Evolutionary conservation across 108 stramenopile species (phyloP), one percentile per base, ranked within the genome.

Genomic region (Heterococcus sp.): DNA sequence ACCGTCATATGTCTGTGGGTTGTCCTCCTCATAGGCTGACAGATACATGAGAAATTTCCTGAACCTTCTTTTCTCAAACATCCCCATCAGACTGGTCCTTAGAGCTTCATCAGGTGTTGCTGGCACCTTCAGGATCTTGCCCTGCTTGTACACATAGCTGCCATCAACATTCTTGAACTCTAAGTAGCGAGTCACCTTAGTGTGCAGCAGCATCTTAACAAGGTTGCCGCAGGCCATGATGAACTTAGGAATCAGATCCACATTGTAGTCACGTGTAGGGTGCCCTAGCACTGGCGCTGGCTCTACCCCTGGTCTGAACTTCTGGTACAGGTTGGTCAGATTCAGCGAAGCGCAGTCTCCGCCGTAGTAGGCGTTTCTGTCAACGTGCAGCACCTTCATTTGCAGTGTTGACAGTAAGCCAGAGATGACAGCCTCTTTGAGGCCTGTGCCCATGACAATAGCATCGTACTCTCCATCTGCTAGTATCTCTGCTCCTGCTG

Each of bases 391-490:
- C 28, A 99, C 95, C 74, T 84, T n/a, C n/a, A n/a, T n/a, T n/a
- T n/a, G n/a, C n/a, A n/a, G n/a, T n/a, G n/a, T n/a, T n/a, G 93
- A 92, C 29, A 91, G 79, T 28, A 99, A 88, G 35, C 98, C 98
- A n/a, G 93, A 93, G 81, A 99, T 94, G 76, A 99, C 94, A 81
- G 96, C 97, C 84, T 99, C 97, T 71, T 96, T 98, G 73, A 99
- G 88, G 3, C 98, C 98, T 38, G 98, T 99, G 30, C 97, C 97
- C 81, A 97, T 90, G 35, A 99, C 91, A 89, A 99, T 99, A 63
- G 93, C 95, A 86, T 99, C 98, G 87, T 99, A 99, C 85, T 98
- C 95, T 2, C 97, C 98, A 84, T 99, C 98, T 3, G 98, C 98
- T 30, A 99, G 88, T 35, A 95, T 78, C 71, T 94, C 92, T 88